Conservation (phyloP, 306 rosid species). For the Prunus salicina region DNA sequence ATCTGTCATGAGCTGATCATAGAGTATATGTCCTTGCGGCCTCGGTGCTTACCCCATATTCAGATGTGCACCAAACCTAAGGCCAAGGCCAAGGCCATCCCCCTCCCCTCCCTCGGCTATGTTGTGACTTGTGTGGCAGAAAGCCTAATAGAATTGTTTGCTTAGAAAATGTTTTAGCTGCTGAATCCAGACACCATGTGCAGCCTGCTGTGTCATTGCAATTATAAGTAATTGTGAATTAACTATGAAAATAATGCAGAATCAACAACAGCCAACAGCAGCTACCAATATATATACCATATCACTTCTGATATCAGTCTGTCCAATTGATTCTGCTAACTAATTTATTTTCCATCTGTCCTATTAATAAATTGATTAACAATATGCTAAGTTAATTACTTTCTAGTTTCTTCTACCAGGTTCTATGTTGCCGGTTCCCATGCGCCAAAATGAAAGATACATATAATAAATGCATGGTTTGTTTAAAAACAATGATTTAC, state of each 20-base stretch:
- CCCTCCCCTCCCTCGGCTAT: no score
- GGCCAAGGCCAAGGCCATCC: no score
- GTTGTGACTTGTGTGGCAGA: no score
- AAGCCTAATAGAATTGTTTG: conserved; percentile 5
- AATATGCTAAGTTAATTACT: neutral
- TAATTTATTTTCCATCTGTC: neutral
- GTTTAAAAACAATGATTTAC: no score
- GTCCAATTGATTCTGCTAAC: neutral
- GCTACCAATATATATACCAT: no score
- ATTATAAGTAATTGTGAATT: neutral
- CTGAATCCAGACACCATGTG: neutral
- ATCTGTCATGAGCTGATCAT: neutral
- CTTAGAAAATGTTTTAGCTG: neutral
- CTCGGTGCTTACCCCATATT: neutral
- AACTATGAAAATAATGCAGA: neutral
- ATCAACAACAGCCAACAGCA: neutral
- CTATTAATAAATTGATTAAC: neutral
- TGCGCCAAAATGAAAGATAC: no score
- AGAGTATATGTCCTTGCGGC: neutral
- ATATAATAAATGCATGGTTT: no score
- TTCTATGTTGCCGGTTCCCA: no score
- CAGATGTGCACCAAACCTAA: no score
- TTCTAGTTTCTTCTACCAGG: neutral
- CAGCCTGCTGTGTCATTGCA: neutral
- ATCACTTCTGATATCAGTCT: neutral